These are phyloP conservation scores for Aspergillus jensenii DNA, from an alignment of 2,329 filamentous ascomycete genomes.

Conservation along the genomic window DNA sequence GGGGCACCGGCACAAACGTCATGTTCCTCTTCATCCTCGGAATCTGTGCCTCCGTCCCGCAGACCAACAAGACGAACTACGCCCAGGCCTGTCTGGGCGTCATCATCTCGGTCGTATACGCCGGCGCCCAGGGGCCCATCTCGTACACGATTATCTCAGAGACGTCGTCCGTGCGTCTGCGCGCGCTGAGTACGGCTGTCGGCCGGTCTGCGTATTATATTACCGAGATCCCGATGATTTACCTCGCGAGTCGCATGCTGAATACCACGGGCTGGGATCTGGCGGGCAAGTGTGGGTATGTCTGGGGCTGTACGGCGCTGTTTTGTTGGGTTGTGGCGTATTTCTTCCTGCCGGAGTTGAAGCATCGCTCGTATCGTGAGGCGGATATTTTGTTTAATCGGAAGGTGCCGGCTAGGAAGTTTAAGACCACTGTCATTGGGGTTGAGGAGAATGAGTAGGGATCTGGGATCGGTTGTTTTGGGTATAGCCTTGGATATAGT, in stretches of 20 bases:
- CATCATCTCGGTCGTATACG: conserved; percentile 42
- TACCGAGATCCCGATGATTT: conserved; percentile 45
- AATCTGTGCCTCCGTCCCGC: conserved; percentile 34
- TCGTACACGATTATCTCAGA: conserved; percentile 42
- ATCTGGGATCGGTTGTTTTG: too few species aligned
- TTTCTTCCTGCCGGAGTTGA: conserved; percentile 48
- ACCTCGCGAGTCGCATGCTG: conserved; percentile 40
- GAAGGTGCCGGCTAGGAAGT: conserved; percentile 44
- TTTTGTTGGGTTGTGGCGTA: conserved; percentile 44
- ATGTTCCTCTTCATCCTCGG: conserved; percentile 39
- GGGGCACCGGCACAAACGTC: conserved; percentile 36
- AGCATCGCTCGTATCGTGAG: conserved; percentile 48
- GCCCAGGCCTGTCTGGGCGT: conserved; percentile 40
- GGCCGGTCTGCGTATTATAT: conserved; percentile 44
- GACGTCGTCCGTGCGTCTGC: conserved; percentile 39
- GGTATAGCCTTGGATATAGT: too few species aligned
- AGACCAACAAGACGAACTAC: conserved; percentile 36
- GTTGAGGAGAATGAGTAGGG: conserved; percentile 31
- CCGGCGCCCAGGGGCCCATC: conserved; percentile 36
- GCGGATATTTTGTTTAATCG: conserved; percentile 48
- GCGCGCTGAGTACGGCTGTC: conserved; percentile 39
- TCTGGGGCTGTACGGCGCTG: conserved; percentile 47
- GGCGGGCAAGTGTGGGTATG: conserved; percentile 49
- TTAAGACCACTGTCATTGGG: conserved; percentile 46
- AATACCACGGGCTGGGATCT: conserved; percentile 43